Evolutionary conservation across 805 yeast species (phyloP), one percentile per base, ranked within the genome.

Genomic region (Starmerella khaoyaiensis): DNA sequence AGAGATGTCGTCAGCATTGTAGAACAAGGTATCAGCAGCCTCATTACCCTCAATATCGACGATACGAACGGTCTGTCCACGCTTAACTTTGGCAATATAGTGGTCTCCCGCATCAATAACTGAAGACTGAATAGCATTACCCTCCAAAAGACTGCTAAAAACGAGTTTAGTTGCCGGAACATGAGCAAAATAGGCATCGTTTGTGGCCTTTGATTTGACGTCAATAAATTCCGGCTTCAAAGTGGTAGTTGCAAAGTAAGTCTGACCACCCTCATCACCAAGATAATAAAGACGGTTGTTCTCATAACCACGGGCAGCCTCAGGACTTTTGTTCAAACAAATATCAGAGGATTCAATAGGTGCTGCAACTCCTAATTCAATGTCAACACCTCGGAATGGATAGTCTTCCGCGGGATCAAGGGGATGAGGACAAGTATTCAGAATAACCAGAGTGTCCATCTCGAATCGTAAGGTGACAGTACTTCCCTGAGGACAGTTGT

Each of bases 391-490:
- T 18, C 42, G 34, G 22, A 28, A 31, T 5, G 33, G 34, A n/a
- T 34, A 39, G 19, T 34, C 35, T 4, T 26, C 4, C 14, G 36
- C 31, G 8, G 42, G 38, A 20, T 39, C 42, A 9, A 39, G 35
- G 19, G 42, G 37, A 16, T 39, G 42, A n/a, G 42, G 42, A 20
- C 42, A 39, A 6, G 42, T 39, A 17, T 39, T 37, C 22, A 39
- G 16, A 12, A 25, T 31, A 17, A 39, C 39, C 16, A 39, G 17
- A 5, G 39, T 34, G 15, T 39, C 42, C 42, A 39, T 39, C 26
- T 39, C 42, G 28, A 39, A 39, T 3, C 42, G 12, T 28, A 39
- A 35, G 2, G 35, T 34, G n/a, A 39, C 35, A 8, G 22, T 9
- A 12, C 26, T 22, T 14, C 42, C 42, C 22, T 22, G 16, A 4